Conservation (phyloP, 169 alveolate species). For the Perkinsus marinus region DNA sequence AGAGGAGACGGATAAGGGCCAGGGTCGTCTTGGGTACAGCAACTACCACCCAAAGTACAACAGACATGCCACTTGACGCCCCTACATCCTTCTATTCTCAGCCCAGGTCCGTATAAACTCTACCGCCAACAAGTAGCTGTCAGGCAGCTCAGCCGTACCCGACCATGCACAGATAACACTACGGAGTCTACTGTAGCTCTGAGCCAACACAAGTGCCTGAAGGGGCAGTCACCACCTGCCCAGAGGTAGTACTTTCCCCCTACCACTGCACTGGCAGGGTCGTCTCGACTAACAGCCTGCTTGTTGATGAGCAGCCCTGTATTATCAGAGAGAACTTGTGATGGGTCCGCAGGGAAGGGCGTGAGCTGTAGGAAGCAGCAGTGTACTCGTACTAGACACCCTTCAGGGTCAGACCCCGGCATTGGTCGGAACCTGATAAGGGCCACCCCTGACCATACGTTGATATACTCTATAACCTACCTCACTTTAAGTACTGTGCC, state of each 20-base stretch:
- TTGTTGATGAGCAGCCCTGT: background rate
- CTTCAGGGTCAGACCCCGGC: background rate
- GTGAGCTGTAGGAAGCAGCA: background rate
- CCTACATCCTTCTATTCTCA: background rate
- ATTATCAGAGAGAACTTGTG: background rate
- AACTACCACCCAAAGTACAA: background rate
- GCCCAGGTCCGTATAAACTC: background rate
- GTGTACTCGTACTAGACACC: background rate
- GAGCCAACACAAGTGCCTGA: background rate
- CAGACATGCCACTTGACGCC: background rate
- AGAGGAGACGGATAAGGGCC: background rate
- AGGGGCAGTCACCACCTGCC: background rate
- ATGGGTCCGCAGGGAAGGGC: background rate
- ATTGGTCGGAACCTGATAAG: background rate
- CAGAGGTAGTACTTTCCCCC: background rate
- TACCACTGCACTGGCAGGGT: background rate
- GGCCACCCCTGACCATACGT: background rate
- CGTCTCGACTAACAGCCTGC: background rate
- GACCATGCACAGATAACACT: background rate
- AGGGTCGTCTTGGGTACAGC: background rate
- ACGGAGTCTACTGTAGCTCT: background rate
- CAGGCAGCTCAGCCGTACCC: background rate
- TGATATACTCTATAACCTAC: background rate
- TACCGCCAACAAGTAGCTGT: background rate
- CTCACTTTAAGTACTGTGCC: background rate